These are phyloP conservation scores for Bassia scoparia DNA, from an alignment of 148 eudicot genomes.

Conservation along the genomic window DNA sequence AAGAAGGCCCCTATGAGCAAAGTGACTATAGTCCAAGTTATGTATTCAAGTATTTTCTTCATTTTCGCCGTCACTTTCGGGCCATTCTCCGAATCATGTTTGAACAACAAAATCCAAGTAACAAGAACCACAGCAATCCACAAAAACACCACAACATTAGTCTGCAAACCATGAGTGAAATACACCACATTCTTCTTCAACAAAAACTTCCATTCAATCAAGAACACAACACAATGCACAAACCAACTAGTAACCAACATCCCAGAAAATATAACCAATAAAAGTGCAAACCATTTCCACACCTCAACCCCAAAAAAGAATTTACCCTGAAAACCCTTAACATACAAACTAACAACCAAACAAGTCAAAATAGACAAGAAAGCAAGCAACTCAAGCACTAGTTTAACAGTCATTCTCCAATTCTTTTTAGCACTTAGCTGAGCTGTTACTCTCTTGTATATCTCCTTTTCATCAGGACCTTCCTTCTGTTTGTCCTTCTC, in stretches of 20 bases:
- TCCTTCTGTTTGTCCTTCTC: conserved; percentile 24
- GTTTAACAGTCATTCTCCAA: conserved; percentile 50
- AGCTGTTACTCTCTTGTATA: conserved; percentile 60
- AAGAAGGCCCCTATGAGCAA: conserved; percentile 54
- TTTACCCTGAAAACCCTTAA: conserved; percentile 29
- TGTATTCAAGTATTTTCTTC: conserved; percentile 29
- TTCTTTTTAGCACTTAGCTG: conserved; percentile 42
- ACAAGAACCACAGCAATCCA: conserved; percentile 69
- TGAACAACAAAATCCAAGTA: conserved; percentile 59
- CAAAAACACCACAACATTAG: conserved; percentile 55
- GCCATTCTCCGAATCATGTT: conserved; percentile 18
- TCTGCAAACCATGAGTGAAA: conserved; percentile 71
- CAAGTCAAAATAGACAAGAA: conserved; percentile 40
- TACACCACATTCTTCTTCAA: conserved; percentile 71
- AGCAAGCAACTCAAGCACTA: conserved; percentile 42
- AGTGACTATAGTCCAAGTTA: conserved; percentile 53
- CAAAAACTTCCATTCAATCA: conserved; percentile 68
- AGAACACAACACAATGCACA: conserved; percentile 52
- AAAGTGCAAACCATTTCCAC: conserved; percentile 73
- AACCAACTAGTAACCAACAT: conserved; percentile 64
- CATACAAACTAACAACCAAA: conserved; percentile 49
- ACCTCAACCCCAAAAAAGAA: conserved; percentile 41
- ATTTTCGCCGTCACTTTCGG: conserved; percentile 8
- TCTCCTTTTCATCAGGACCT: conserved; percentile 59
- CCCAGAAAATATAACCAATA: conserved; percentile 74